Conservation (phyloP, 176 grass and related monocot genomes). For the Lolium rigidum region DNA sequence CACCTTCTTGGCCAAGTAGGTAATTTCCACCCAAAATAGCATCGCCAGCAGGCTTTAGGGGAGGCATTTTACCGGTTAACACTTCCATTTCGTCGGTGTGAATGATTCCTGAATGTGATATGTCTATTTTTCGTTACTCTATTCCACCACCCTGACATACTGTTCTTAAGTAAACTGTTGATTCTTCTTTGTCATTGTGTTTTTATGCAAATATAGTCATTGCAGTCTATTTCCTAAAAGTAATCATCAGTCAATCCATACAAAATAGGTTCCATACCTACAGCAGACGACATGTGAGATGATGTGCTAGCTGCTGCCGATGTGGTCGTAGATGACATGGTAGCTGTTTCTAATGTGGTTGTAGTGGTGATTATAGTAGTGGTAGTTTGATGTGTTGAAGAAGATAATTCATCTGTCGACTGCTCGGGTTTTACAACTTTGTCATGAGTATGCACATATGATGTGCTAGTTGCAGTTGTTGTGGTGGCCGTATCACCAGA, state of each 20-base stretch:
- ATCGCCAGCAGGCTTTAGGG: neutral
- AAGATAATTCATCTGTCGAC: constrained; percentile 27
- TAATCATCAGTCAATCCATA: neutral
- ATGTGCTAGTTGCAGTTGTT: neutral
- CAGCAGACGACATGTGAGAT: neutral
- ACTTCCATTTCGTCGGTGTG: neutral
- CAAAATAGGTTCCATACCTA: neutral
- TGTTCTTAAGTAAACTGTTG: neutral
- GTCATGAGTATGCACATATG: neutral
- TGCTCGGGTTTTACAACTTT: constrained; percentile 29
- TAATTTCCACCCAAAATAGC: neutral
- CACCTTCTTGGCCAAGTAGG: constrained; percentile 7
- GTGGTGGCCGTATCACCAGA: neutral
- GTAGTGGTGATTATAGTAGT: neutral
- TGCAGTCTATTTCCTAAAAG: neutral
- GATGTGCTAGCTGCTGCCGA: neutral
- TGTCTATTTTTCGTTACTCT: constrained; percentile 27
- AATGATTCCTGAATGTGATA: constrained; percentile 26
- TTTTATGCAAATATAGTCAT: neutral
- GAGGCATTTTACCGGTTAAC: constrained; percentile 26
- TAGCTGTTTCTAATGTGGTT: neutral
- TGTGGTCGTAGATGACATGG: neutral
- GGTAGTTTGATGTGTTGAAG: constrained; percentile 7
- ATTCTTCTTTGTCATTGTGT: neutral
- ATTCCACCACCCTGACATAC: neutral